Base-by-base conservation (phyloP, 2,329 filamentous ascomycete genomes). In the Pseudocercospora pini-densiflorae region DNA sequence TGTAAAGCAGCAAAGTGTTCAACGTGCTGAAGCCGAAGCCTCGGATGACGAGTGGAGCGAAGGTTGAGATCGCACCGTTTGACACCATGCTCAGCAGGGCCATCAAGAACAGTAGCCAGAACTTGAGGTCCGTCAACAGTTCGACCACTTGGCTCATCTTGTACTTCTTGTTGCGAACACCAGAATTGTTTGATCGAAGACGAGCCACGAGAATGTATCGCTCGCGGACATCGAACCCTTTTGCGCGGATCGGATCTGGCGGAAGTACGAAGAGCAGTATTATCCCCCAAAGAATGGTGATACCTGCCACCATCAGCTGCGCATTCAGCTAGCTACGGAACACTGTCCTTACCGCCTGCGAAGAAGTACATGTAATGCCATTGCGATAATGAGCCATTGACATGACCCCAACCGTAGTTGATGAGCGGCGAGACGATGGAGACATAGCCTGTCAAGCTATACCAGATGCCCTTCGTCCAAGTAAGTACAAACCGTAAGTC, bases 61-160 rank as follows among this genome's bases (percentile, higher is more conserved):
- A 80, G 1, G 73, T 73, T 8, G 64, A 69, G 31, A 69, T 59
- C 6, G 63, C 61, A 31, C 66, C 66, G 29, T 68, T 68, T 53
- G 85, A 87, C 71, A 83, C 86, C 68, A 76, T 81, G 58, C 80
- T 81, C 57, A 84, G 84, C 43, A 83, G 84, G 65, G 75, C 80
- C n/a, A 80, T 86, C 76, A 76, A 71, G 63, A 83, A 83, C 2
- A 78, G 62, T 1, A 78, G 55, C 81, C 81, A 83, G 68, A 81
- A 79, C 61, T 80, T 80, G 54, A 75, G 29, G 43, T 77, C 76
- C 8, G 63, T 40, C 0, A 74, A 60, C 16, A 72, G 72, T 64
- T 84, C 82, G 23, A 71, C 68, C 27, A 83, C 76, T 66, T 85
- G 83, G 2, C 73, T 68, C 33, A 74, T 73, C 66, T 84, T 84